These are phyloP conservation scores for Tricholoma terreum DNA, from an alignment of 768 basidiomycete genomes.

Conservation along the genomic window DNA sequence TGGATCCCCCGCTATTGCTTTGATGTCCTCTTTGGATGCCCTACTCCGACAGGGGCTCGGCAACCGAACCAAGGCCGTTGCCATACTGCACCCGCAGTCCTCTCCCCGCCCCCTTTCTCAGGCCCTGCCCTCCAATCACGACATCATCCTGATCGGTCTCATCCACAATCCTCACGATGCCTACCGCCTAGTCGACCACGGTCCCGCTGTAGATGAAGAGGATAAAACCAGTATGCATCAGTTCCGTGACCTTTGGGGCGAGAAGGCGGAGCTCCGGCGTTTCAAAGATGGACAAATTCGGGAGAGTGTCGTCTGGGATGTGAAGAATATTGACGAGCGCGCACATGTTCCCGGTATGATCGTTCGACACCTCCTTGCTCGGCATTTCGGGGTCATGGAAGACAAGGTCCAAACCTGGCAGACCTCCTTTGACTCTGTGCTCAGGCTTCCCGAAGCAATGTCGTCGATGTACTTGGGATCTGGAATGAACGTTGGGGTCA, in stretches of 20 bases:
- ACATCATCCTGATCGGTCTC: constrained; percentile 67
- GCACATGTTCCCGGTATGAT: constrained; percentile 73
- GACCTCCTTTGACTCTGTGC: constrained; percentile 50
- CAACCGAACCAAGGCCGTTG: constrained; percentile 62
- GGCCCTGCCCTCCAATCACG: constrained; percentile 47
- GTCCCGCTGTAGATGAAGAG: constrained; percentile 70
- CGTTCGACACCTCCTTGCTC: constrained; percentile 66
- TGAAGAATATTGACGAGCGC: constrained; percentile 75
- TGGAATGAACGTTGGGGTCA: constrained; percentile 55
- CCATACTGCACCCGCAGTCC: constrained; percentile 54
- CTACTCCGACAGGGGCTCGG: constrained; percentile 67
- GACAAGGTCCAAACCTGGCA: constrained; percentile 59
- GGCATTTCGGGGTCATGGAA: constrained; percentile 68
- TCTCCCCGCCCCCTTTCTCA: constrained; percentile 47
- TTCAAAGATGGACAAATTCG: constrained; percentile 94
- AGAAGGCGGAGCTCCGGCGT: constrained; percentile 85
- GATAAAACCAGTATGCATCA: constrained; percentile 46
- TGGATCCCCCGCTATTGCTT: constrained; percentile 56
- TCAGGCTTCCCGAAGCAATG: constrained; percentile 57
- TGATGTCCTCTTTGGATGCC: constrained; percentile 50
- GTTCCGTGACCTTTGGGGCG: constrained; percentile 89
- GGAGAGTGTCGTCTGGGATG: constrained; percentile 97
- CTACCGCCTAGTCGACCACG: constrained; percentile 87
- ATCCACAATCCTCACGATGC: constrained; percentile 71
- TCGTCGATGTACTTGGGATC: constrained; percentile 40